Evolutionary conservation across 345 rosid genomes (phyloP), one percentile per base, ranked within the genome.

Genomic region (Brassica rapa): DNA sequence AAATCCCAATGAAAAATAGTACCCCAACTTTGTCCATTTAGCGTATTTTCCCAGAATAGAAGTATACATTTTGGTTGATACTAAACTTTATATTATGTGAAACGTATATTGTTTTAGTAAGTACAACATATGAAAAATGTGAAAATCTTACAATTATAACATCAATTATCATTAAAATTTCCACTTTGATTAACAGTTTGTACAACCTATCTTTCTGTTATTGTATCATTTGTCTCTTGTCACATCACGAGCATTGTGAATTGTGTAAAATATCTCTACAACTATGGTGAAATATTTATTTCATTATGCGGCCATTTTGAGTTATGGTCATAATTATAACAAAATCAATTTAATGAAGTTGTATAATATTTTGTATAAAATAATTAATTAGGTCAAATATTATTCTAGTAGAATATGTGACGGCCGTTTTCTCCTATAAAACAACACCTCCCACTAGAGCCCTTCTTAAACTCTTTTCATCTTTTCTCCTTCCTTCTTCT

Each of bases 381-480:
- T 55, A 43, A n/a, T 14, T 19, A 72, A 66, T 25, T 59, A 30
- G 21, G 70, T 29, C 5, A 21, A 32, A 43, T 33, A 72, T 65
- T 39, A 71, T 71, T 64, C 24, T 23, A 70, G 30, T 69, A 30
- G 68, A 11, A 76, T 53, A 71, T 72, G 64, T 46, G 25, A 60
- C 56, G 35, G 57, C 33, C 53, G 74, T 6, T 43, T 39, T 70
- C 60, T 75, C 72, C 64, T 81, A 81, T 81, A 75, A 65, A 80
- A 41, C 59, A 66, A 75, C 57, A 70, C 77, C 59, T 71, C 4
- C 43, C 70, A 24, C 29, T 71, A 4, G 3, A 75, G 29, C 39
- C 71, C 53, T 39, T 77, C 73, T 71, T 76, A 65, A 70, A 71
- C 77, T 33, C 71, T 80, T 30, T 70, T 11, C 68, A 16, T 69